Conservation (phyloP, 768 basidiomycete genomes). For the Macrocybe gigantea region DNA sequence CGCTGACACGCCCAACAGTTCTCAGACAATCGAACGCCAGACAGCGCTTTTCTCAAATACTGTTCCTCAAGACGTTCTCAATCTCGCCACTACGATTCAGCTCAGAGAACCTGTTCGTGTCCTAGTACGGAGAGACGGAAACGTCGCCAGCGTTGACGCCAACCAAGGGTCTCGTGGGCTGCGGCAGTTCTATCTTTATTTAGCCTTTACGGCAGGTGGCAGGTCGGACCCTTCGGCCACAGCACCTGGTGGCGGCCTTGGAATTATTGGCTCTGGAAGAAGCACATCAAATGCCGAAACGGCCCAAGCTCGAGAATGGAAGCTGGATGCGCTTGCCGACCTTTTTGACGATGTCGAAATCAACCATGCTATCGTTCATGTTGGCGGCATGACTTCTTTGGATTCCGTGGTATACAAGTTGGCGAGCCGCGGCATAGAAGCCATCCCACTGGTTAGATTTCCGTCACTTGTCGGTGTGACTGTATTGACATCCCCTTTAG, state of each 20-base stretch:
- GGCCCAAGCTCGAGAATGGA: constrained; percentile 88
- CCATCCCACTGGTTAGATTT: constrained; percentile 73
- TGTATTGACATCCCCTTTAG: constrained; percentile 31
- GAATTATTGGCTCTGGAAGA: constrained; percentile 93
- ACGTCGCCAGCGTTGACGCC: constrained; percentile 63
- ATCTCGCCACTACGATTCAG: constrained; percentile 89
- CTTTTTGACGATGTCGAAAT: constrained; percentile 85
- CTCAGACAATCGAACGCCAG: constrained; percentile 64
- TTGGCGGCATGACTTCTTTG: constrained; percentile 81
- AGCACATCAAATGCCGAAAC: constrained; percentile 77
- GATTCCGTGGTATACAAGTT: constrained; percentile 91
- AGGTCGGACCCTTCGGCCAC: constrained; percentile 48
- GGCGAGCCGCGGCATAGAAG: constrained; percentile 78
- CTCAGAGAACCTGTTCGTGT: constrained; percentile 95
- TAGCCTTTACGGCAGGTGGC: constrained; percentile 88
- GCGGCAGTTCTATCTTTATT: constrained; percentile 94
- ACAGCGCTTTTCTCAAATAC: constrained; percentile 97
- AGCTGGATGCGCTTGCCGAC: constrained; percentile 86
- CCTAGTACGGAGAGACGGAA: constrained; percentile 90
- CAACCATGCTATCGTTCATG: constrained; percentile 77
- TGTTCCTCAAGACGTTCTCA: constrained; percentile 95
- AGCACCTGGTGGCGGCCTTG: constrained; percentile 54
- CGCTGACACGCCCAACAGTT: constrained; percentile 24
- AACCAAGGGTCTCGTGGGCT: constrained; percentile 73
- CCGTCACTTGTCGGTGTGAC: constrained; percentile 4